Base-by-base conservation (phyloP, 805 yeast species). In the Kodamaea kakaduensis region DNA sequence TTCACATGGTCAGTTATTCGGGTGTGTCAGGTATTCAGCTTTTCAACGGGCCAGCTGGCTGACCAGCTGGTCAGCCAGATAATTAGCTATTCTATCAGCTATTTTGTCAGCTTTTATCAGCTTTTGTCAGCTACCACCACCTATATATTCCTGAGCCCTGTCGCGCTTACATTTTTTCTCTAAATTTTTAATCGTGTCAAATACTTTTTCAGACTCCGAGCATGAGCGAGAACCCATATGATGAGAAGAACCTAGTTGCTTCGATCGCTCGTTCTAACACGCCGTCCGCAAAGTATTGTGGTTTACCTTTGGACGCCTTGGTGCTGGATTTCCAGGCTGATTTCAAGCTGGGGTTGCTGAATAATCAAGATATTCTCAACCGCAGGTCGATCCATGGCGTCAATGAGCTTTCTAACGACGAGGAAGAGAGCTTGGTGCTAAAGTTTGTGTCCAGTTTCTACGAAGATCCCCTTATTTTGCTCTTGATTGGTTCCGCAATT, bases 401-500 rank as follows among this genome's bases (percentile, higher is more conserved):
- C 24, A 93, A 93, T 58, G 97, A 86, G 45, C 70, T 94, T 31
- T 64, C 67, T 6, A 65, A 68, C 3, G 95, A 86, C 13, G 96
- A 86, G 35, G 85, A 81, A 15, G 96, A 89, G 47, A 76, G 70
- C 43, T 52, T 90, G 28, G 40, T 76, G n/a, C 58, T 73, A 62
- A 84, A 85, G 57, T 93, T 93, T 50, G 34, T 87, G 7, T 69
- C 81, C 41, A 86, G 81, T 37, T 93, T 93, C 52, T 80, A 85
- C 50, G 89, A 84, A 48, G 96, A 93, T 61, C 97, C 96, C 16
- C 70, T 93, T 62, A 90, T 93, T 46, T 66, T 93, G 47, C 66
- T 93, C 40, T 71, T 93, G 50, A 84, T 89, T 25, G 97, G 93
- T 0, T 87, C 97, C 0, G 97, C 98, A 0, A 75, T 73, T 2